Evolutionary conservation across 2,329 filamentous ascomycete genomes (phyloP).

Genomic region (Fusarium buxicola): DNA sequence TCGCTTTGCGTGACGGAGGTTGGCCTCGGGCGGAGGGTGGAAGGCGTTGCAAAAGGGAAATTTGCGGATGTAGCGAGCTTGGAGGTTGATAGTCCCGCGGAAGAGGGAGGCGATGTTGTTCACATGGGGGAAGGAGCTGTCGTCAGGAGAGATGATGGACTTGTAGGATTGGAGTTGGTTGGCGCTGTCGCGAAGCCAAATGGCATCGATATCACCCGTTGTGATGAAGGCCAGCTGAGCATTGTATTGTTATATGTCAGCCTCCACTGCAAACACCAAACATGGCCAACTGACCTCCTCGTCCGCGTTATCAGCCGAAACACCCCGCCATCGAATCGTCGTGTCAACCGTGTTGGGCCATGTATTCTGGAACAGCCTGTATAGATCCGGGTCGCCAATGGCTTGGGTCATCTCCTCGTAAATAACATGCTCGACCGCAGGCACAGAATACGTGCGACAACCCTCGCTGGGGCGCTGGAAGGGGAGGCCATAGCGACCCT

Average conservation of each 20-base stretch:
- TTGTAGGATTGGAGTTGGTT: slow-evolving; percentile 84
- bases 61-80: slow-evolving; percentile 75
- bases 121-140: slow-evolving; percentile 60
- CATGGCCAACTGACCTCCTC: slow-evolving; percentile 62
- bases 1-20: slow-evolving; percentile 37
- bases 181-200: slow-evolving; percentile 91
- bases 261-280: neutral
- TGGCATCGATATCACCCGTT: slow-evolving; percentile 90
- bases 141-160: slow-evolving; percentile 65
- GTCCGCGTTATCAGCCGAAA: slow-evolving; percentile 64
- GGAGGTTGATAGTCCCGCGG: slow-evolving; percentile 81
- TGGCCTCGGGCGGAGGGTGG: slow-evolving; percentile 83
- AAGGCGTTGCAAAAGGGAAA: slow-evolving; percentile 94
- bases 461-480: slow-evolving; percentile 80
- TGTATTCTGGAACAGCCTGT: slow-evolving; percentile 76
- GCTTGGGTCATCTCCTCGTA: slow-evolving; percentile 70
- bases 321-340: slow-evolving; percentile 75
- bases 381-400: slow-evolving; percentile 81
- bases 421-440: slow-evolving; percentile 81
- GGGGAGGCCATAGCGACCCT: slow-evolving; percentile 80
- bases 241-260: slow-evolving; percentile 4
- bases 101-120: slow-evolving; percentile 71
- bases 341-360: slow-evolving; percentile 83
- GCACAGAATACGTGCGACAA: slow-evolving; percentile 85
- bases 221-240: slow-evolving; percentile 78